Evolutionary conservation across 306 rosid species (phyloP).

Genomic region (Aeschynomene evenia): DNA sequence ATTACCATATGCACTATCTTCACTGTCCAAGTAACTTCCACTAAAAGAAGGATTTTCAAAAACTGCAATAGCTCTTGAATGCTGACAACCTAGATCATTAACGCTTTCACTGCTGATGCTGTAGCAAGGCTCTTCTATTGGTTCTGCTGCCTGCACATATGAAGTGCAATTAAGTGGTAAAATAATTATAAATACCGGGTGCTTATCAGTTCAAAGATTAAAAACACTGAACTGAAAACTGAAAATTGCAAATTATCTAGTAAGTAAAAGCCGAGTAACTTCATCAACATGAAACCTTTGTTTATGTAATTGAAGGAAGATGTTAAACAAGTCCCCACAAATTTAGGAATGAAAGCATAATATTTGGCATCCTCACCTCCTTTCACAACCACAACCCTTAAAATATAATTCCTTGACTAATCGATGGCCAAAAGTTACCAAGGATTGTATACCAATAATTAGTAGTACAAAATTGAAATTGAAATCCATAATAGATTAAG

Average conservation of each 20-base stretch:
- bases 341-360: not conserved
- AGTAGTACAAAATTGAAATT: slow-evolving; percentile 14
- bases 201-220: slow-evolving; percentile 2
- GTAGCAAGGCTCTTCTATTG: slow-evolving; percentile 45
- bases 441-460: slow-evolving; percentile 11
- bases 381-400: slow-evolving; percentile 9
- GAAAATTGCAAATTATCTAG: not conserved
- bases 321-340: not conserved
- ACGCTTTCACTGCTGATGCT: slow-evolving; percentile 46
- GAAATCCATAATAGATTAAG: slow-evolving; percentile 14
- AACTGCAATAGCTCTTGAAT: slow-evolving; percentile 27
- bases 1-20: slow-evolving; percentile 60
- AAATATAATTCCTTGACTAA: slow-evolving; percentile 1
- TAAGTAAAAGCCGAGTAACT: not conserved
- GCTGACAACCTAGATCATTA: slow-evolving; percentile 33
- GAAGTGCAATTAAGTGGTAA: slow-evolving; percentile 18
- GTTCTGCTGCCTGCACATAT: slow-evolving; percentile 59
- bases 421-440: not conserved
- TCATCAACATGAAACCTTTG: not conserved
- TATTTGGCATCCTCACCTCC: not conserved
- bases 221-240: no score
- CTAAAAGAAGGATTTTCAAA: slow-evolving; percentile 39
- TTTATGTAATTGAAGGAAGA: not conserved
- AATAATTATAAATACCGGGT: not conserved
- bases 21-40: slow-evolving; percentile 51